Base-by-base conservation (phyloP, 1,139 yeast genomes). In the Debaryomycetaceae sp. region DNA sequence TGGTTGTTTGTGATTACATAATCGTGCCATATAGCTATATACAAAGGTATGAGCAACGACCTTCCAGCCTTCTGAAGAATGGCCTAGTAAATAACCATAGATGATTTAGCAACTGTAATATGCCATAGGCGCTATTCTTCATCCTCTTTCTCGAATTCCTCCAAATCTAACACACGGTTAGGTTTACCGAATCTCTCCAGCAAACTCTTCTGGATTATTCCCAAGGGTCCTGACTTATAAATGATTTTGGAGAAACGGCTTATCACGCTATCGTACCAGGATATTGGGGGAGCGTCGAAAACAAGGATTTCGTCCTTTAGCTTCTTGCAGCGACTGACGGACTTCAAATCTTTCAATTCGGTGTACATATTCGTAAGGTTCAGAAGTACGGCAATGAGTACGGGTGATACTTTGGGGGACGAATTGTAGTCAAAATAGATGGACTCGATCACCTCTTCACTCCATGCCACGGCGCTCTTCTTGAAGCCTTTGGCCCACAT, bases 391-490 rank as follows among this genome's bases (percentile, higher is more conserved):
- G 56, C 54, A 36, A 55, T 47, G 33, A 73, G 54, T 8, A 74
- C 60, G 1, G 68, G 65, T 1, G 68, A 60, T 1, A 65, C 67
- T 37, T 61, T 56, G 4, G 65, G 49, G 20, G 65, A 56, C 13
- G 62, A 56, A 37, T 60, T 61, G 49, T 66, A 66, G 42, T 60
- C 63, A 49, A 62, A 60, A 50, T 64, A 73, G 24, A 70, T 58
- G 24, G 65, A 68, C 39, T 70, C 73, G 5, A 74, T 58, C 3
- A 72, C 76, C 43, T 81, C 82, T 57, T 83, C 84, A 7, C 80
- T 79, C 84, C 88, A 82, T 14, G 80, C 71, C 34, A 83, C 68
- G 0, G 90, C 86, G 47, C 79, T 78, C 36, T 68, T 58, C 40
- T 71, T 64, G 42, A 69, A 64, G 1, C 83, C 82, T 47, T 76